Evolutionary conservation across 2,329 filamentous ascomycete genomes (phyloP).

Genomic region (Sarocladiaceae sp.): DNA sequence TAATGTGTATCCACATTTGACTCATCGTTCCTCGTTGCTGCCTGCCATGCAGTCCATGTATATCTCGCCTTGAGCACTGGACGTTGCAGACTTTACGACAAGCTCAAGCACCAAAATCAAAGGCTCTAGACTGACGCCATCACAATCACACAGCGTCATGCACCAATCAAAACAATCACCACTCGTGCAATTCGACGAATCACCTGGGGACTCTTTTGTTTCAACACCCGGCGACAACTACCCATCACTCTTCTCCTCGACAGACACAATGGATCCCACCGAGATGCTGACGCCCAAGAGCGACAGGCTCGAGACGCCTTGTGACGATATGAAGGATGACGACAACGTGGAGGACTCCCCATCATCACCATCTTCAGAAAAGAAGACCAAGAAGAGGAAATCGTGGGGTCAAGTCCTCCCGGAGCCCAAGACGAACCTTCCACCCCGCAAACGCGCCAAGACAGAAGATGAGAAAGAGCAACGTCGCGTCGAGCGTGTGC

Average conservation of each 20-base stretch:
- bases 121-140: not conserved
- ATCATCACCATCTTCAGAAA: constrained; percentile 35
- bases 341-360: constrained; percentile 14
- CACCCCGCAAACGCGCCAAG: constrained; percentile 94
- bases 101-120: too few species aligned
- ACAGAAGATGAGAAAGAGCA: constrained; percentile 99
- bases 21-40: constrained; percentile 14
- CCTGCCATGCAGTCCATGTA: constrained; percentile 13
- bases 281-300: constrained; percentile 46
- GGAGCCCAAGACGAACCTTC: constrained; percentile 92
- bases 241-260: constrained; percentile 39
- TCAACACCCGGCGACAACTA: constrained; percentile 44
- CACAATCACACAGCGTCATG: constrained; percentile 17
- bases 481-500: constrained; percentile 91
- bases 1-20: constrained; percentile 14
- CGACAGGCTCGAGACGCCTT: constrained; percentile 20
- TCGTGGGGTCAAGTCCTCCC: constrained; percentile 98
- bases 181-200: constrained; percentile 45
- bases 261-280: constrained; percentile 34
- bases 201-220: constrained; percentile 47
- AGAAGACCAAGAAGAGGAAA: constrained; percentile 91
- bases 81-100: too few species aligned
- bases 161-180: constrained; percentile 34
- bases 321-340: constrained; percentile 12
- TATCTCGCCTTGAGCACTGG: constrained; percentile 5